Percentiles rank a stretch among this genome's conserved stretches.
Evolutionary conservation across 306 rosid genomes (phyloP).

Genomic region (Arachis hypogaea): DNA sequence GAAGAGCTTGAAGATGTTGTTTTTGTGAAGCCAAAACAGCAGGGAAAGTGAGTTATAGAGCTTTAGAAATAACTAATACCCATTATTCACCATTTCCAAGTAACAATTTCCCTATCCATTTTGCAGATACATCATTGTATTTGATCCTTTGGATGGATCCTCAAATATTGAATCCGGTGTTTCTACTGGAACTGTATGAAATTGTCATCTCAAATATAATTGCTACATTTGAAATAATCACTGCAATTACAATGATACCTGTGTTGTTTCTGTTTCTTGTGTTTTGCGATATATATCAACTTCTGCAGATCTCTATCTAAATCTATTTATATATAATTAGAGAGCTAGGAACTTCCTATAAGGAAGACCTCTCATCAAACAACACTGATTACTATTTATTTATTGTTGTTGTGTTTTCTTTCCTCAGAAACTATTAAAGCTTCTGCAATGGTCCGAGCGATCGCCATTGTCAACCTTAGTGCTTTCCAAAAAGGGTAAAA

Average conservation of each 20-base stretch:
- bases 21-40: conserved; percentile 59
- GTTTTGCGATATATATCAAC: not conserved
- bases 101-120: conserved; percentile 18
- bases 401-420: conserved; percentile 17
- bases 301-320: conserved; percentile 9
- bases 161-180: too few species aligned
- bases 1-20: conserved; percentile 88
- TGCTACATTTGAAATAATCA: too few species aligned
- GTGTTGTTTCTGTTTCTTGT: not conserved
- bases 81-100: not conserved
- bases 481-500: too few species aligned
- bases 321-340: not conserved
- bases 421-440: not conserved
- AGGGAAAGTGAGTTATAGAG: conserved; percentile 47
- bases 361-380: not conserved
- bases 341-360: not conserved
- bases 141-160: conserved; percentile 32
- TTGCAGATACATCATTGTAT: conserved; percentile 80
- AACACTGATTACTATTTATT: conserved; percentile 29
- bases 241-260: too few species aligned
- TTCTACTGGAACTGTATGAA: too few species aligned
- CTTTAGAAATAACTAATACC: conserved; percentile 1
- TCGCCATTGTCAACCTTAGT: too few species aligned
- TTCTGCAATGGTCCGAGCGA: too few species aligned
- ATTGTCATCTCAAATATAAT: too few species aligned